These are phyloP conservation scores for Dimocarpus longan DNA, from an alignment of 345 rosid species.

Conservation along the genomic window DNA sequence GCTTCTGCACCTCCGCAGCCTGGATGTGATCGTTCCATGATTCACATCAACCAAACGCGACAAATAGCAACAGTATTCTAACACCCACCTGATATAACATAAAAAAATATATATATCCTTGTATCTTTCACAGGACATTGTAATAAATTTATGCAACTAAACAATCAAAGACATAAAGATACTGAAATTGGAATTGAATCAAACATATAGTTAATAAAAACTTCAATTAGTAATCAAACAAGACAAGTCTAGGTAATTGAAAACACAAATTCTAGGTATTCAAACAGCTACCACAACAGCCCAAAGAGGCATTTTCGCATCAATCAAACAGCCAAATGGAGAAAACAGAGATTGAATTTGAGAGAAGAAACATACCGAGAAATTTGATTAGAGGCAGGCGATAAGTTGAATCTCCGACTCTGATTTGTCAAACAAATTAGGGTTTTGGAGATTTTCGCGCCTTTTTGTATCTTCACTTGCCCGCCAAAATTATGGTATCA, in stretches of 20 bases:
- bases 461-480: background rate
- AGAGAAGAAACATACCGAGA: background rate
- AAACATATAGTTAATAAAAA: background rate
- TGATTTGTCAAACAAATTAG: background rate
- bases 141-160: background rate
- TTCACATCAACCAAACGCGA: background rate
- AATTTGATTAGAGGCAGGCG: background rate
- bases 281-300: background rate
- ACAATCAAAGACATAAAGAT: background rate
- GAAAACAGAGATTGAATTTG: background rate
- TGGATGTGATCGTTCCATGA: slow-evolving; percentile 36
- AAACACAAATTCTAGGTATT: background rate
- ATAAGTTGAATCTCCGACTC: background rate
- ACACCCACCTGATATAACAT: background rate
- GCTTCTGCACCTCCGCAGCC: slow-evolving; percentile 57
- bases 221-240: background rate
- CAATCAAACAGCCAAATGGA: background rate
- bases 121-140: background rate
- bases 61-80: background rate
- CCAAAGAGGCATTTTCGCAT: too few relatives aligned
- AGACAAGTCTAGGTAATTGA: background rate
- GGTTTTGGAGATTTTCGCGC: background rate
- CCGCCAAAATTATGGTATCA: background rate
- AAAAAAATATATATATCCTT: too few relatives aligned
- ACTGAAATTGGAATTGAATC: background rate